These are phyloP conservation scores for Pleurotus giganteus DNA, from an alignment of 768 basidiomycete species.

Conservation along the genomic window DNA sequence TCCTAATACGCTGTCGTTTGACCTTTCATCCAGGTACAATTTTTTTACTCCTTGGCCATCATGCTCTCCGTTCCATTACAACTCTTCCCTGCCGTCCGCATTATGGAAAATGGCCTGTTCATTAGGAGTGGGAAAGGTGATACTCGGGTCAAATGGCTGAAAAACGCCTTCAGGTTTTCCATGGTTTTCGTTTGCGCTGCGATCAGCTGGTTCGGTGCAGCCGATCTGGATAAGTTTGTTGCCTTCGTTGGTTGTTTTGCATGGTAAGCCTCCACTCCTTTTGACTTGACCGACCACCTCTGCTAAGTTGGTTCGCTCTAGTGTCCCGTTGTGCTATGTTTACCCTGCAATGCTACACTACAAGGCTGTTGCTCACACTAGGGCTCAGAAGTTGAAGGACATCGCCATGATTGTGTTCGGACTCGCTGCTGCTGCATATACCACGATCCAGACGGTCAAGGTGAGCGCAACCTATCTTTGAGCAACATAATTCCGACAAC, in stretches of 20 bases:
- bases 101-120: constrained; percentile 95
- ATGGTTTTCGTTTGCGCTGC: constrained; percentile 79
- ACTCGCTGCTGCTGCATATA: constrained; percentile 66
- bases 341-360: constrained; percentile 94
- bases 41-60: constrained; percentile 91
- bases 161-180: constrained; percentile 84
- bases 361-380: constrained; percentile 77
- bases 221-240: constrained; percentile 94
- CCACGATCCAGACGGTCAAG: constrained; percentile 74
- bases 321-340: constrained; percentile 90
- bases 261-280: constrained; percentile 48
- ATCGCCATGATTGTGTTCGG: constrained; percentile 78
- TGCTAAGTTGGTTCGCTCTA: constrained; percentile 25
- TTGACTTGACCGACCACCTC: neutral
- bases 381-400: constrained; percentile 63
- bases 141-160: constrained; percentile 87
- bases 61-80: constrained; percentile 90
- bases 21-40: constrained; percentile 55
- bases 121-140: constrained; percentile 82
- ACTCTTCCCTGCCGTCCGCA: constrained; percentile 96
- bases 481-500: neutral
- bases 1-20: neutral
- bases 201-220: constrained; percentile 79
- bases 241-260: constrained; percentile 92
- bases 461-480: constrained; percentile 34